Evolutionary conservation across 306 rosid genomes (phyloP).

Genomic region (Trifolium repens): DNA sequence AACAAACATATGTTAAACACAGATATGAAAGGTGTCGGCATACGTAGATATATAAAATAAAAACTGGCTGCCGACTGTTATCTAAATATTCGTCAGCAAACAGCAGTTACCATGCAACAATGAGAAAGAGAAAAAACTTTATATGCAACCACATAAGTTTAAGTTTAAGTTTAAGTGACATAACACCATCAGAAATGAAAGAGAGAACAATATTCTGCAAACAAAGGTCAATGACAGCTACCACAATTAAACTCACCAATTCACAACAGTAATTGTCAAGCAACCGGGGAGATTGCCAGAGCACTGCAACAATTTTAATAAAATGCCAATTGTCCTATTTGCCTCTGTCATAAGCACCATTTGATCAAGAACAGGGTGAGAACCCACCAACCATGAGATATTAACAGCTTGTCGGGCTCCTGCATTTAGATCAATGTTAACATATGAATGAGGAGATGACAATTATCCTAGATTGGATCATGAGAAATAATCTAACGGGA

Average conservation of each 20-base stretch:
- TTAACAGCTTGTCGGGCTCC: slow-evolving; percentile 66
- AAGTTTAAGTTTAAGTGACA: slow-evolving; percentile 15
- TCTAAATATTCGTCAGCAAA: slow-evolving; percentile 1
- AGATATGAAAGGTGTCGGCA: slow-evolving; percentile 14
- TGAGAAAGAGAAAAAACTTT: slow-evolving; percentile 5
- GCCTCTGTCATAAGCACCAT: slow-evolving; percentile 80
- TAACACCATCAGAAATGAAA: slow-evolving; percentile 27
- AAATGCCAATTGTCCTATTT: slow-evolving; percentile 69
- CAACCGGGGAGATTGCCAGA: slow-evolving; percentile 73
- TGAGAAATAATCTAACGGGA: not conserved
- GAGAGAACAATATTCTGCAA: slow-evolving; percentile 29
- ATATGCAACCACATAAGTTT: slow-evolving; percentile 19
- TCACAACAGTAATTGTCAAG: slow-evolving; percentile 75
- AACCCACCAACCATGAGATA: slow-evolving; percentile 79
- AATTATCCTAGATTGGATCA: slow-evolving; percentile 26
- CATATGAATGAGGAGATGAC: slow-evolving; percentile 33
- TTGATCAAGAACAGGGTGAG: slow-evolving; percentile 84
- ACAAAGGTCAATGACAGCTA: slow-evolving; percentile 31
- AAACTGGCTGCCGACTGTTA: not conserved
- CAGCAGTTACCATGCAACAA: not conserved
- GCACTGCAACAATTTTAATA: slow-evolving; percentile 79
- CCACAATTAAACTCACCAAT: slow-evolving; percentile 74
- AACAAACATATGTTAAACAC: not conserved
- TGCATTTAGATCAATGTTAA: slow-evolving; percentile 43
- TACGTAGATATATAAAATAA: not conserved